Conservation (phyloP, 257 asterid genomes). For the Lithospermum erythrorhizon region DNA sequence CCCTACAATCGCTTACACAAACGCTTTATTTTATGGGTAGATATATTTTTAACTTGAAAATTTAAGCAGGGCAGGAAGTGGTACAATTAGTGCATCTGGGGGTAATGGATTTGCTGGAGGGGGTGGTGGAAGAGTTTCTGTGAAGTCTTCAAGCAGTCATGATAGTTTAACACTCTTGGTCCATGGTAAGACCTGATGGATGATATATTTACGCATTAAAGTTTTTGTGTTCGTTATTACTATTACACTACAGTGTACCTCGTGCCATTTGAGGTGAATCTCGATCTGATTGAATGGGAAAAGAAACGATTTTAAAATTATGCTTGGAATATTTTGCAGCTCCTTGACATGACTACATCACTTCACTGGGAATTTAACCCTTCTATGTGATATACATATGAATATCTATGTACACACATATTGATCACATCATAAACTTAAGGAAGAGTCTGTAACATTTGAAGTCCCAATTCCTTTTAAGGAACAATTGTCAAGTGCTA, state of each 20-base stretch:
- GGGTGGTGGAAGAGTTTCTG: slow-evolving; percentile 90
- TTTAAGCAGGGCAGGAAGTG: slow-evolving; percentile 75
- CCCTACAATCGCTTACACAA: neutral
- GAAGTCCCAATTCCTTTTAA: neutral
- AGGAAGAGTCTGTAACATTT: neutral
- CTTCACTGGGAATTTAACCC: neutral
- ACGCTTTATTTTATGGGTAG: neutral
- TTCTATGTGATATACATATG: neutral
- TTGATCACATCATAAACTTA: neutral
- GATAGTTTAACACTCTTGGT: slow-evolving; percentile 51
- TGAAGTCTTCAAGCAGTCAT: slow-evolving; percentile 62
- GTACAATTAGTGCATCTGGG: slow-evolving; percentile 68
- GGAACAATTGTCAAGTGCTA: neutral
- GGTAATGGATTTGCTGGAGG: slow-evolving; percentile 95
- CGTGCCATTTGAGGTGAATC: neutral
- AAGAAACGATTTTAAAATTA: too few species aligned
- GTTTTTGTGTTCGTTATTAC: slow-evolving; percentile 11
- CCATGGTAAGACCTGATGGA: slow-evolving; percentile 47
- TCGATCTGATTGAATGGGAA: too few species aligned
- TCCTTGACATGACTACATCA: neutral
- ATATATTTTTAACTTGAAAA: slow-evolving; percentile 12
- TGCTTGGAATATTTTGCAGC: neutral
- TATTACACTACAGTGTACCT: neutral
- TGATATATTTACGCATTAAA: slow-evolving; percentile 1
- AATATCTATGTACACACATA: neutral